Percentiles rank a stretch among this genome's conserved stretches.
phyloP scores from a whole-genome alignment of 1,139 yeast species.

The Yamadazyma dendronema region DNA sequence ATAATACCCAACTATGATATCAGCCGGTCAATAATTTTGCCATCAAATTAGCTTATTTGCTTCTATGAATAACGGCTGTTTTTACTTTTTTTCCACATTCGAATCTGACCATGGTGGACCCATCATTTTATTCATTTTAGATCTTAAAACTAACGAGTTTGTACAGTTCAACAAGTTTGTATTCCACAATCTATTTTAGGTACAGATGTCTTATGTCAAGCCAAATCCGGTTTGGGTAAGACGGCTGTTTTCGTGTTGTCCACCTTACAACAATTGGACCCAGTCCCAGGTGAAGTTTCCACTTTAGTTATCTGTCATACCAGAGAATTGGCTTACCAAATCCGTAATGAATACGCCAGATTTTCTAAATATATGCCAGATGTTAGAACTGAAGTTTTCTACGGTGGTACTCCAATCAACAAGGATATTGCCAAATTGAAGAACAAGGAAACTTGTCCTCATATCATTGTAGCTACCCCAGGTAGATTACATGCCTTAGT shows the following conservation, averaged over 20 bases:
- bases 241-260: conserved; percentile 97
- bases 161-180: conserved; percentile 91
- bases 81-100: background rate
- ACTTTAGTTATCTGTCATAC: conserved; percentile 96
- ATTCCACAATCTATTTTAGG: conserved; percentile 98
- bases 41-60: too few relatives aligned
- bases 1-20: background rate
- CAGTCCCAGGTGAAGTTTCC: conserved; percentile 94
- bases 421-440: conserved; percentile 86
- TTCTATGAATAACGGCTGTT: too few relatives aligned
- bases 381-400: conserved; percentile 93
- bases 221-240: conserved; percentile 99
- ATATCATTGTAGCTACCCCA: conserved; percentile 96
- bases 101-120: background rate
- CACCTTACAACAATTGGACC: conserved; percentile 95
- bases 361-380: conserved; percentile 99
- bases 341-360: conserved; percentile 95
- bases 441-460: conserved; percentile 94
- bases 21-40: too few relatives aligned
- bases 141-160: conserved; percentile 9
- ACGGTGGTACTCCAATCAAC: conserved; percentile 90
- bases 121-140: background rate
- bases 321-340: conserved; percentile 97
- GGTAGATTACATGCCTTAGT: conserved; percentile 96
- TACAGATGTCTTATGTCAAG: conserved; percentile 97